Conservation (phyloP, 805 yeast species). For the Wickerhamiella australiensis region DNA sequence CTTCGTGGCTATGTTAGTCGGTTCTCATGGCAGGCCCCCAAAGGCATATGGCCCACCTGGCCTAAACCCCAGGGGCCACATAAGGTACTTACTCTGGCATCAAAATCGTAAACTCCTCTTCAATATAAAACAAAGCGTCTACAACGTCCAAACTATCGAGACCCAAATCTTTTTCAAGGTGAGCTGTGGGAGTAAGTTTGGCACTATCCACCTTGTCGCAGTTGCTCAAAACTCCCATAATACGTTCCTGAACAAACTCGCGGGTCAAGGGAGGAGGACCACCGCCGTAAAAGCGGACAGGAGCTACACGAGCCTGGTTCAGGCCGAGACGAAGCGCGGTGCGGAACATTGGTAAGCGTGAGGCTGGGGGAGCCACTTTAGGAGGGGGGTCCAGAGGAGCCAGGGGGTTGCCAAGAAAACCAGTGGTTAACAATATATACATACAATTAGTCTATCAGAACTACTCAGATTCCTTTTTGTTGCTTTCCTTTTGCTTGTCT, state of each 20-base stretch:
- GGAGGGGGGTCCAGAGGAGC: no score
- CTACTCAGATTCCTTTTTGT: no score
- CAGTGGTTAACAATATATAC: no score
- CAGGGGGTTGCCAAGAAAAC: no score
- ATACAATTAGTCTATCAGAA: no score
- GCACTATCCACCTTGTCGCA: conserved; percentile 41
- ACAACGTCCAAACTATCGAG: conserved; percentile 89
- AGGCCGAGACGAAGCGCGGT: conserved; percentile 4
- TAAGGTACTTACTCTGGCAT: conserved; percentile 21
- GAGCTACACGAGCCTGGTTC: neutral
- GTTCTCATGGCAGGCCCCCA: neutral
- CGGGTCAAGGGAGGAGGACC: conserved; percentile 50
- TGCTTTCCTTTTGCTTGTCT: neutral
- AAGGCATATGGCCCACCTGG: no score
- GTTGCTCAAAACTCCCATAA: conserved; percentile 59
- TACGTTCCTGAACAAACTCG: conserved; percentile 72
- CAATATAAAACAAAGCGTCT: conserved; percentile 89
- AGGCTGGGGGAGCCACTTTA: no score
- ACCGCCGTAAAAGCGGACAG: conserved; percentile 10
- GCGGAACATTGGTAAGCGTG: conserved; percentile 7
- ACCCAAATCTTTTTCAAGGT: conserved; percentile 47
- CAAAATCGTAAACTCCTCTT: conserved; percentile 57
- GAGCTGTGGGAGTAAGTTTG: conserved; percentile 32
- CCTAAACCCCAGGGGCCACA: neutral
- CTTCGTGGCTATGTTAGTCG: conserved; percentile 41